Percentiles rank a stretch among this genome's conserved stretches.
phyloP scores from a whole-genome alignment of 2,329 filamentous ascomycete species.

The Epichloe sp. region DNA sequence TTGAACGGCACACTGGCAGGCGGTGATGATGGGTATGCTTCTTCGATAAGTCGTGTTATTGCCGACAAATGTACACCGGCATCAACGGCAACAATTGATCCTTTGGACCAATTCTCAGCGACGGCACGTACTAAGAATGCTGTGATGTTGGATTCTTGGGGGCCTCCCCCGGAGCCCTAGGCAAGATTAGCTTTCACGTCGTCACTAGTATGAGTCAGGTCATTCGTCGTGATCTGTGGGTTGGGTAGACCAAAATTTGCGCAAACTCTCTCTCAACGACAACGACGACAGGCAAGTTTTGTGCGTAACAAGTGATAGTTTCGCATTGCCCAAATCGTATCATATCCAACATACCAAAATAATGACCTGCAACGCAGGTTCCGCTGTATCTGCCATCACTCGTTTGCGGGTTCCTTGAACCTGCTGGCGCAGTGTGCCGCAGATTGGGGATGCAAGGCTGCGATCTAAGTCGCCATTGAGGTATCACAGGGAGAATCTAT shows the following conservation, averaged over 20 bases:
- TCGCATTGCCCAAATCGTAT: not conserved
- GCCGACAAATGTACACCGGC: slow-evolving; percentile 80
- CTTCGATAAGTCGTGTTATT: slow-evolving; percentile 66
- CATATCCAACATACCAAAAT: slow-evolving; percentile 39
- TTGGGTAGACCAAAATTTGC: not conserved
- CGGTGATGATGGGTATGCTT: slow-evolving; percentile 27
- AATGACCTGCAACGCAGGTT: slow-evolving; percentile 57
- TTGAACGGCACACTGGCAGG: slow-evolving; percentile 31
- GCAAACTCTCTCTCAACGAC: too few species aligned
- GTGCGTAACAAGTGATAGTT: not conserved
- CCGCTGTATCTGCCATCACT: slow-evolving; percentile 14
- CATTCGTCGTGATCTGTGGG: not conserved
- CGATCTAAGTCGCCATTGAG: not conserved
- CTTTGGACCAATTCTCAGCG: slow-evolving; percentile 63
- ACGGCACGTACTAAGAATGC: slow-evolving; percentile 79
- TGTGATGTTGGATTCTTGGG: slow-evolving; percentile 78
- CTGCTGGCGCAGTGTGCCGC: not conserved
- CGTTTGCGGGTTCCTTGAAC: not conserved
- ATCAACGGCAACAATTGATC: slow-evolving; percentile 83
- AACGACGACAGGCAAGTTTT: not conserved
- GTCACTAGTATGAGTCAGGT: not conserved
- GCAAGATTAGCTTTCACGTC: slow-evolving; percentile 1
- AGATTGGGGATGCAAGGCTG: not conserved
- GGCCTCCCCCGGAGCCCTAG: slow-evolving; percentile 81
- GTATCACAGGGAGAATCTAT: not conserved